A percentile compares a stretch with the other conserved stretches of the same genome.
Evolutionary conservation across 306 rosid genomes (phyloP).

Genomic region (Quercus rubra): DNA sequence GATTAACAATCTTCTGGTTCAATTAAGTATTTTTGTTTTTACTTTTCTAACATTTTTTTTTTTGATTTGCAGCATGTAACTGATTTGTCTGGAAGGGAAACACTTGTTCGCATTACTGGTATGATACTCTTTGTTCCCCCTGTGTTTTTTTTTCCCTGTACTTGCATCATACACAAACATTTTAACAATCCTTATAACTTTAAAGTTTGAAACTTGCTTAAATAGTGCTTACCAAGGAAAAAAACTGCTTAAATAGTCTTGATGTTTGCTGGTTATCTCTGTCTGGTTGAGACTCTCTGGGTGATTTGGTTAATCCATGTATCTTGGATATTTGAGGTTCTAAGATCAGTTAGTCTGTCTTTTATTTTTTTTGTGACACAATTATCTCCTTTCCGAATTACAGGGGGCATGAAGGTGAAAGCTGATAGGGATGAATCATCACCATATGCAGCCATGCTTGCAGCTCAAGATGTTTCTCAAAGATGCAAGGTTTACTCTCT

Average conservation of each 20-base stretch:
- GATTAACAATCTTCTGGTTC: neutral
- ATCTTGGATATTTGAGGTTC: neutral
- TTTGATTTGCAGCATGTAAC: conserved; percentile 66
- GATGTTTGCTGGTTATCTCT: too few species aligned
- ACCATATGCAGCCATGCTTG: conserved; percentile 95
- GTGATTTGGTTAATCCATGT: too few species aligned
- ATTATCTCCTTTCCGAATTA: neutral
- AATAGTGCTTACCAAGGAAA: too few species aligned
- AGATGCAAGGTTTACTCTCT: conserved; percentile 61
- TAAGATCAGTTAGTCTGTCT: neutral
- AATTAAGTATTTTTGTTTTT: too few species aligned
- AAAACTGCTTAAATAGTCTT: too few species aligned
- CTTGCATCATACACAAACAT: neutral
- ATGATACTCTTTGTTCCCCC: neutral
- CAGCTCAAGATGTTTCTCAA: conserved; percentile 85
- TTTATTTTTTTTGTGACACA: neutral
- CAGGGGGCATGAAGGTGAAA: conserved; percentile 95
- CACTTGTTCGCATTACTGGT: conserved; percentile 81
- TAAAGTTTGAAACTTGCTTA: too few species aligned
- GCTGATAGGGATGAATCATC: conserved; percentile 92
- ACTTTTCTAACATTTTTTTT: neutral
- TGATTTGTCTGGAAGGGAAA: conserved; percentile 89
- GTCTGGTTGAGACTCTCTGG: too few species aligned
- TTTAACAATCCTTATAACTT: neutral
- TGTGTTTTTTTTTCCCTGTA: neutral